These are phyloP conservation scores for Brasilioporus rufonigricans DNA, from an alignment of 768 basidiomycete species.

Conservation along the genomic window DNA sequence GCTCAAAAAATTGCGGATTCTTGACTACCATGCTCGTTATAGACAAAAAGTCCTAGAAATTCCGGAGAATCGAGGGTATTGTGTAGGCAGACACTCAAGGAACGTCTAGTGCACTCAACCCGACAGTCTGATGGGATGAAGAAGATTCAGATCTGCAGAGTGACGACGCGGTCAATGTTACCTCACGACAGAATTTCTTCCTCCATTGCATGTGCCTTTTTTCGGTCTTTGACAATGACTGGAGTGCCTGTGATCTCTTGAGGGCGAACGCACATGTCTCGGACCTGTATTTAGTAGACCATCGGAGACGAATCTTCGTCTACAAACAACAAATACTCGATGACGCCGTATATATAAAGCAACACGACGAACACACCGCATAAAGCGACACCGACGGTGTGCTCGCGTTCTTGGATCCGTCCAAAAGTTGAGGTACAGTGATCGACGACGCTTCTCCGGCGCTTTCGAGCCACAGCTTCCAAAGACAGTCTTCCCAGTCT, in stretches of 20 bases:
- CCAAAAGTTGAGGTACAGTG: constrained; percentile 8
- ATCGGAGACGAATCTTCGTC: constrained; percentile 41
- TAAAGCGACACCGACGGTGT: constrained; percentile 13
- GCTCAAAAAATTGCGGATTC: constrained; percentile 24
- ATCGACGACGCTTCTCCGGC: constrained; percentile 39
- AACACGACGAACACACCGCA: constrained; percentile 17
- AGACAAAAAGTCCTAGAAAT: neutral
- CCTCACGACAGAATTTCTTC: constrained; percentile 54
- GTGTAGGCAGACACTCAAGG: constrained; percentile 3
- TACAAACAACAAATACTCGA: constrained; percentile 14
- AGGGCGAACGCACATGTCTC: constrained; percentile 53
- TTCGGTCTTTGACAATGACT: constrained; percentile 33
- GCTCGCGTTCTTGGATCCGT: constrained; percentile 5
- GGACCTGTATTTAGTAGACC: constrained; percentile 46
- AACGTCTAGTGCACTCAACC: constrained; percentile 12
- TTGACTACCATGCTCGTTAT: constrained; percentile 7
- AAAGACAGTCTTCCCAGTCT: constrained; percentile 67
- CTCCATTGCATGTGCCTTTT: constrained; percentile 51
- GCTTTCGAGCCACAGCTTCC: constrained; percentile 59
- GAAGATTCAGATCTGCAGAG: neutral
- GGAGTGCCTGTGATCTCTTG: constrained; percentile 38
- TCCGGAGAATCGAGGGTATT: too few species aligned
- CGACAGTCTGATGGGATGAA: constrained; percentile 16
- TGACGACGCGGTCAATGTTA: constrained; percentile 10
- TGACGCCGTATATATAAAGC: neutral